phyloP scores from a whole-genome alignment of 768 basidiomycete genomes.

The Suillus clintonianus region DNA sequence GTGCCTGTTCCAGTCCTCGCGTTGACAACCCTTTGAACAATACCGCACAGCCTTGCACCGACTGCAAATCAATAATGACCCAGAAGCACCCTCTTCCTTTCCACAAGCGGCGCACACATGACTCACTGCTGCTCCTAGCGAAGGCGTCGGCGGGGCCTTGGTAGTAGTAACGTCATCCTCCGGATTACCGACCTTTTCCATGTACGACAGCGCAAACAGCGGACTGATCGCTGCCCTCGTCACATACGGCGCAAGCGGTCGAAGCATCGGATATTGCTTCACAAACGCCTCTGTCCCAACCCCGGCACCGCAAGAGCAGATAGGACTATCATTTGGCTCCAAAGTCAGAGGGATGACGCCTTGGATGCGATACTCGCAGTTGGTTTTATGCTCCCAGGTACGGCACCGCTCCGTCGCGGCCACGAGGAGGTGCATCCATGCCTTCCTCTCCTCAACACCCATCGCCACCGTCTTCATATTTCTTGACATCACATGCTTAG shows the following conservation, averaged over 20 bases:
- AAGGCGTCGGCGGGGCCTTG: neutral
- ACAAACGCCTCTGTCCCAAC: slow-evolving; percentile 44
- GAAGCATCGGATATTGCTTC: slow-evolving; percentile 33
- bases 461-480: slow-evolving; percentile 17
- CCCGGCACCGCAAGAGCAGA: slow-evolving; percentile 58
- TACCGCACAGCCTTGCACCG: slow-evolving; percentile 43
- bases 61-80: slow-evolving; percentile 32
- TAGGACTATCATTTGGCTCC: slow-evolving; percentile 39
- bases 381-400: slow-evolving; percentile 46
- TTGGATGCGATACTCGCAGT: slow-evolving; percentile 49
- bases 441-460: slow-evolving; percentile 36
- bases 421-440: slow-evolving; percentile 56
- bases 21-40: slow-evolving; percentile 48
- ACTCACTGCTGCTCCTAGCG: neutral
- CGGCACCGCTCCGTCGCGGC: slow-evolving; percentile 54
- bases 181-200: slow-evolving; percentile 39
- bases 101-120: slow-evolving; percentile 21
- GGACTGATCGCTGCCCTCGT: slow-evolving; percentile 55
- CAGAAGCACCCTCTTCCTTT: slow-evolving; percentile 10
- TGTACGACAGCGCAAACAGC: slow-evolving; percentile 52
- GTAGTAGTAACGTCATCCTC: neutral
- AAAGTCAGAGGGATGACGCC: slow-evolving; percentile 38
- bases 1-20: slow-evolving; percentile 47
- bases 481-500: neutral
- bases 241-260: slow-evolving; percentile 39